Conservation (phyloP, 345 rosid species). For the Corymbia maculata region DNA sequence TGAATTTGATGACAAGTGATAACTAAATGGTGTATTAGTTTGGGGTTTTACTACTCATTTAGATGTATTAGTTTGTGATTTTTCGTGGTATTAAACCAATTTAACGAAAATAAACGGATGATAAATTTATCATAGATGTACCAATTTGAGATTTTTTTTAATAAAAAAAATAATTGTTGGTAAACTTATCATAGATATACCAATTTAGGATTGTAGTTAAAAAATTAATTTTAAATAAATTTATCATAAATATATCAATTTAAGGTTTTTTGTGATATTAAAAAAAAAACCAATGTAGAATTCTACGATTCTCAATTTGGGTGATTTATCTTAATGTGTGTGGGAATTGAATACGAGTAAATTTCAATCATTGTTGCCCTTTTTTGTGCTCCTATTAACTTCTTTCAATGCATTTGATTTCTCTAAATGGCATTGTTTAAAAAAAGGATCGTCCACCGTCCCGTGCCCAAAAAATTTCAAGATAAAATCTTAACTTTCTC, state of each 20-base stretch:
- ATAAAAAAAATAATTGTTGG: rapidly evolving
- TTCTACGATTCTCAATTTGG: not conserved
- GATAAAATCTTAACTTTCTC: not conserved
- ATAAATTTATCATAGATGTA: no score
- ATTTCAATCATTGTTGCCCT: not conserved
- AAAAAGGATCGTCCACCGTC: not conserved
- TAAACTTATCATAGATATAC: no score
- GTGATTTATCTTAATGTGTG: not conserved
- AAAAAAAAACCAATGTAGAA: not conserved
- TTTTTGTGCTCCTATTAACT: not conserved
- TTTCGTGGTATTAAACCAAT: no score
- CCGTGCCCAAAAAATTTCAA: not conserved
- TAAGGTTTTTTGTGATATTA: not conserved
- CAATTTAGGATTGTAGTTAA: no score
- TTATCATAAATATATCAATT: no score
- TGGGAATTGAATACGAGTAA: not conserved
- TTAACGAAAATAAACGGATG: no score
- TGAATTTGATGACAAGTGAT: not conserved
- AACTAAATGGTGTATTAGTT: no score
- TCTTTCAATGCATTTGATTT: not conserved
- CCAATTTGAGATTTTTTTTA: no score
- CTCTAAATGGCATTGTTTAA: not conserved
- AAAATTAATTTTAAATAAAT: no score
- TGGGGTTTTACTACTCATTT: no score
- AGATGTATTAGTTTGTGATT: rapidly evolving